Evolutionary conservation across 805 yeast genomes (phyloP).

Genomic region (Saturnispora ahearnii): DNA sequence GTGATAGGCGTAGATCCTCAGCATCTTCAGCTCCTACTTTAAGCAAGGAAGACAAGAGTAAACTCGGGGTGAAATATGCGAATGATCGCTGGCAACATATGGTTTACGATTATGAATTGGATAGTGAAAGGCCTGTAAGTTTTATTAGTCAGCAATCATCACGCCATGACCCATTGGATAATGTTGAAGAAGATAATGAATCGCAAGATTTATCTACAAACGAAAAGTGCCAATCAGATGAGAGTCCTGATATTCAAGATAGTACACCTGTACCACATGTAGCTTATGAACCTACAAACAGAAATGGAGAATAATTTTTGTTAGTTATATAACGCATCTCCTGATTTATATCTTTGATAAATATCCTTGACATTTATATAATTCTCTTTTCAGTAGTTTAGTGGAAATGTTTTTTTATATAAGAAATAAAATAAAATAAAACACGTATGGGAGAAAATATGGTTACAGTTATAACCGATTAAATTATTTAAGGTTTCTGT

Average conservation of each 20-base stretch:
- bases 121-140: slow-evolving; percentile 15
- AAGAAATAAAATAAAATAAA: too few relatives aligned
- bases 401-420: too few relatives aligned
- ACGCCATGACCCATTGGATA: neutral
- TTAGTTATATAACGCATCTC: too few relatives aligned
- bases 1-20: neutral
- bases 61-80: slow-evolving; percentile 9
- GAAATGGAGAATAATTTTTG: too few relatives aligned
- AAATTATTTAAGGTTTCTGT: too few relatives aligned
- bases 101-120: slow-evolving; percentile 14
- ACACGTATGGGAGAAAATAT: too few relatives aligned
- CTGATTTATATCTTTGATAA: too few relatives aligned
- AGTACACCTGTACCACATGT: neutral
- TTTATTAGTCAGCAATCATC: slow-evolving; percentile 11
- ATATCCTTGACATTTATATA: too few relatives aligned
- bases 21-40: neutral
- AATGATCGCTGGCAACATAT: slow-evolving; percentile 14
- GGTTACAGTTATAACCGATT: too few relatives aligned
- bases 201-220: neutral
- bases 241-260: neutral
- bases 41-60: slow-evolving; percentile 1
- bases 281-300: neutral
- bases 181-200: slow-evolving; percentile 4
- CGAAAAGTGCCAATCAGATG: slow-evolving; percentile 2
- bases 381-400: too few relatives aligned